Conservation (phyloP, 805 yeast genomes). For the Saturnispora ahearnii region DNA sequence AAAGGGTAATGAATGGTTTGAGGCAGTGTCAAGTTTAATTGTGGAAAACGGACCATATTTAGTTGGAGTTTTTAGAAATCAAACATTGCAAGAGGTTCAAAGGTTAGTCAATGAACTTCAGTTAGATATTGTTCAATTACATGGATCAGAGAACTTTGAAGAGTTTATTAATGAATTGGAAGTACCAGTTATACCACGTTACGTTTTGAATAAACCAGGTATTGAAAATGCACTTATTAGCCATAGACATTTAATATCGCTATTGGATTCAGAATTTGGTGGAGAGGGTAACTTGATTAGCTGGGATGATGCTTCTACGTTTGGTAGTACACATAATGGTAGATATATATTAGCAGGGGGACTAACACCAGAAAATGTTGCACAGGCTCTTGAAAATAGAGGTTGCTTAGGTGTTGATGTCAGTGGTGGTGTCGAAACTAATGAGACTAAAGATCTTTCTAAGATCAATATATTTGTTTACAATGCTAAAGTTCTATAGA, state of each 20-base stretch:
- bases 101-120: conserved; percentile 33
- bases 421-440: conserved; percentile 86
- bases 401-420: conserved; percentile 87
- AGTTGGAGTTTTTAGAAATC: conserved; percentile 91
- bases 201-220: conserved; percentile 47
- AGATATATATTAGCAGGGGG: conserved; percentile 83
- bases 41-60: conserved; percentile 48
- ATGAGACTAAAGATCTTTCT: conserved; percentile 59
- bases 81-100: conserved; percentile 53
- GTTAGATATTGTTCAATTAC: conserved; percentile 79
- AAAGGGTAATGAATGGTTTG: conserved; percentile 29
- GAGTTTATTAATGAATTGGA: conserved; percentile 31
- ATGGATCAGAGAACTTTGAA: conserved; percentile 60
- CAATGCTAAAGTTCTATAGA: conserved; percentile 32
- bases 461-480: conserved; percentile 55
- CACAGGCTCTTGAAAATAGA: conserved; percentile 35
- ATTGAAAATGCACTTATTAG: conserved; percentile 18
- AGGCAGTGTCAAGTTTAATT: conserved; percentile 20
- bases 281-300: conserved; percentile 82
- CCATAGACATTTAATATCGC: conserved; percentile 42
- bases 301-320: conserved; percentile 48
- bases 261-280: conserved; percentile 83
- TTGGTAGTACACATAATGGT: conserved; percentile 26
- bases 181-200: conserved; percentile 66
- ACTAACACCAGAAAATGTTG: conserved; percentile 64